Base-by-base conservation (phyloP, 306 rosid genomes). In the Gastrolobium villosum region DNA sequence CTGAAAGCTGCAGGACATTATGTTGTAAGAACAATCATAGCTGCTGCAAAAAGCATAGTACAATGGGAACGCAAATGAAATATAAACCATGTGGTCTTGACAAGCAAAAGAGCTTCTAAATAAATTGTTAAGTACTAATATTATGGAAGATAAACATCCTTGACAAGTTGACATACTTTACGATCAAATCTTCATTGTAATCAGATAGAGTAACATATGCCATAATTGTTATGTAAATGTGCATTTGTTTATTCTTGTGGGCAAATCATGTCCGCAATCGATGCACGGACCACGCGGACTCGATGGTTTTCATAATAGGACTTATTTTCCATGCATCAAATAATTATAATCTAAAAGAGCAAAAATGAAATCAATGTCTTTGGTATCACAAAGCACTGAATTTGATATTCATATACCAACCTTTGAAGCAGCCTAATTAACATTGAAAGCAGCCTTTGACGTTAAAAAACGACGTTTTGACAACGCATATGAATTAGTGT, bases 1-100 rank as follows among this genome's bases (percentile, higher is more conserved):
- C 32, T 49, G 6, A 45, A 57, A 44, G 49, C 28, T 53, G 30
- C 43, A 4, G 7, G 63, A 40, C 14, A 54, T 13, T 14, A 34
- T 55, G 40, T 37, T 35, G 54, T 5, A 10, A 8, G 31, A 26
- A 45, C 48, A 60, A 59, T 79, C 64, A 79, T 70, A 36, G 49
- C 55, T 59, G 77, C 71, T 59, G 45, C 77, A 59, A 59, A n/a
- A 70, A 70, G 69, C 52, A 26, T 48, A 34, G 54, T 8, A 32
- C 77, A 59, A 14, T 34, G 61, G 9, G 28, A 55, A 45, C 46
- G 46, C 43, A 48, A 37, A 50, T 37, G 30, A 70, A 70, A 40
- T 28, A 59, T 69, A 32, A 69, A 31, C n/a, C 7, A 55, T 35
- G 28, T 60, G 53, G 10, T 59, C 48, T 45, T 59, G 43, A 57